phyloP scores from a whole-genome alignment of 108 stramenopile species.

The Cylindrotheca closterium region DNA sequence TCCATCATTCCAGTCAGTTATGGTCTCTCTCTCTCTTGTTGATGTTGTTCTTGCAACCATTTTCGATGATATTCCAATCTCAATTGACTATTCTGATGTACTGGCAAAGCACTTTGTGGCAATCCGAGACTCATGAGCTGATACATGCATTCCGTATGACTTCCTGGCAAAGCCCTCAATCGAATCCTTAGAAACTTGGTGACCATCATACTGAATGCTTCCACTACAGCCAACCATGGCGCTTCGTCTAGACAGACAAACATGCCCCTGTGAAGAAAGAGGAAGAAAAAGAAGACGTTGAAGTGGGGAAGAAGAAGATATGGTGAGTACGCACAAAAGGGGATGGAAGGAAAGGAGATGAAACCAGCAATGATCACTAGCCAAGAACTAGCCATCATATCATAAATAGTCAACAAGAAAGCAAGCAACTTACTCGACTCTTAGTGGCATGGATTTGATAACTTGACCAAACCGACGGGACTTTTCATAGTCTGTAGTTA shows the following conservation, averaged over 20 bases:
- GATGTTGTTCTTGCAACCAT: not conserved
- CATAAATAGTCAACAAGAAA: not conserved
- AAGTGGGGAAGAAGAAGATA: too few relatives aligned
- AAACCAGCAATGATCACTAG: too few relatives aligned
- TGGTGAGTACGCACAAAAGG: too few relatives aligned
- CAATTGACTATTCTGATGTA: not conserved
- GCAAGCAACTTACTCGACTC: conserved; percentile 10
- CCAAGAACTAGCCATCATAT: too few relatives aligned
- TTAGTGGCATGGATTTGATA: conserved; percentile 14
- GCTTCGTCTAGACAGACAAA: conserved; percentile 20
- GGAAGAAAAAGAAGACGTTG: too few relatives aligned
- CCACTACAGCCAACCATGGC: conserved; percentile 15
- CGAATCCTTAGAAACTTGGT: conserved; percentile 18
- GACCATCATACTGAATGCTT: conserved; percentile 25
- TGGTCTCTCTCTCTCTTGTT: not conserved
- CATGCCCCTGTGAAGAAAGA: conserved; percentile 3
- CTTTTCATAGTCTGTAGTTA: conserved; percentile 33
- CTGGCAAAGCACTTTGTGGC: conserved; percentile 4
- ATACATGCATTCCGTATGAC: conserved; percentile 7
- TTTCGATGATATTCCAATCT: not conserved
- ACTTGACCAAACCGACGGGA: conserved; percentile 21
- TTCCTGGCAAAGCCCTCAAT: conserved; percentile 8
- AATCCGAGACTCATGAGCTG: conserved; percentile 13
- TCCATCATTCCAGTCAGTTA: too few relatives aligned
- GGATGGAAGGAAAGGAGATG: too few relatives aligned